Evolutionary conservation across 331 rosid genomes (phyloP).

Genomic region (Acacia pycnantha): DNA sequence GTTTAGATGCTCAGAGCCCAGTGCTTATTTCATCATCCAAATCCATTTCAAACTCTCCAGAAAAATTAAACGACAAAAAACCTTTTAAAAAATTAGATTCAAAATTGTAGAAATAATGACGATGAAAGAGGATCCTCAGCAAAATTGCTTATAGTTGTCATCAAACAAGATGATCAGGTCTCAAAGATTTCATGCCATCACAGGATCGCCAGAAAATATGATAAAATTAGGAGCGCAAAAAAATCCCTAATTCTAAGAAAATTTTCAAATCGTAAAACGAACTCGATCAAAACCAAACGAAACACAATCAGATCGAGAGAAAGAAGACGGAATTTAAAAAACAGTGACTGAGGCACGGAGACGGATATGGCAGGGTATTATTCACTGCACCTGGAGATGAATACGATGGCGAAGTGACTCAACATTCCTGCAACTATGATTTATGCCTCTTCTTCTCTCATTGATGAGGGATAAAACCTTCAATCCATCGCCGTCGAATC

Average conservation of each 20-base stretch:
- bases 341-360: not conserved
- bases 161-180: slow-evolving; percentile 85
- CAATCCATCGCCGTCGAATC: slow-evolving; percentile 31
- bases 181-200: slow-evolving; percentile 99
- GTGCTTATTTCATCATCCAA: slow-evolving; percentile 90
- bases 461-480: slow-evolving; percentile 16
- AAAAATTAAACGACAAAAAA: not conserved
- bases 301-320: not conserved
- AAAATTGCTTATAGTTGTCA: slow-evolving; percentile 76
- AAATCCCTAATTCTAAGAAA: not conserved
- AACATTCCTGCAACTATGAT: slow-evolving; percentile 60
- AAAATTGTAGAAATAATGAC: not conserved
- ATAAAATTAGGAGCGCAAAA: not conserved
- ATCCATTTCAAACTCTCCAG: not conserved
- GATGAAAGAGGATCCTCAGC: slow-evolving; percentile 65
- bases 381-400: slow-evolving; percentile 66
- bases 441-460: slow-evolving; percentile 42
- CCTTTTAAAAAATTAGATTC: not conserved
- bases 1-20: slow-evolving; percentile 89
- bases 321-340: accelerated
- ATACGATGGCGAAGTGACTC: slow-evolving; percentile 79
- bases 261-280: too few relatives aligned
- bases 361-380: slow-evolving; percentile 48
- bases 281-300: not conserved
- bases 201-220: slow-evolving; percentile 37